These are phyloP conservation scores for Leishmania arabica DNA, from an alignment of 208 protist species.

Conservation along the genomic window DNA sequence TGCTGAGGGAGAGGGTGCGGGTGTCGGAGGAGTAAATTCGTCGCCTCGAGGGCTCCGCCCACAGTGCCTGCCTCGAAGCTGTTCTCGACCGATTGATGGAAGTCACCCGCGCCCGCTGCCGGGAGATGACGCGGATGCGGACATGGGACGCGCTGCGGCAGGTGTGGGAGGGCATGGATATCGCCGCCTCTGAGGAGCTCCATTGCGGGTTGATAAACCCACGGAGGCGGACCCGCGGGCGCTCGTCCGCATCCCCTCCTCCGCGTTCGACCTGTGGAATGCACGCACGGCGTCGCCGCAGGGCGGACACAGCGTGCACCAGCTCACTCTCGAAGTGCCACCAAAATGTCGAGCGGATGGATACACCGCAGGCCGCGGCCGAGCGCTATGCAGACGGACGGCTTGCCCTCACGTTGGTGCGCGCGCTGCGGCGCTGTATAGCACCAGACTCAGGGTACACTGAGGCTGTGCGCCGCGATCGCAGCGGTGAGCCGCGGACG, in stretches of 20 bases:
- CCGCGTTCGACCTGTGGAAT: background rate
- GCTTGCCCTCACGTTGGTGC: constrained; percentile 38
- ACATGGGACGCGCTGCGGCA: background rate
- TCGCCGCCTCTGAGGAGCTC: background rate
- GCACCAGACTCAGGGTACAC: constrained; percentile 10
- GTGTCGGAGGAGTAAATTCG: background rate
- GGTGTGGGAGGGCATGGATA: background rate
- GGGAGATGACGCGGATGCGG: background rate
- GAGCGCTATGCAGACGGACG: constrained; percentile 25
- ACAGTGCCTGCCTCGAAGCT: background rate
- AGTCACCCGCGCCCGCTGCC: background rate
- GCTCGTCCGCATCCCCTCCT: background rate
- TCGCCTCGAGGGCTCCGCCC: background rate
- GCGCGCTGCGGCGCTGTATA: constrained; percentile 24
- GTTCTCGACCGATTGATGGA: background rate
- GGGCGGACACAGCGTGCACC: background rate
- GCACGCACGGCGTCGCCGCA: background rate
- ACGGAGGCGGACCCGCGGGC: background rate
- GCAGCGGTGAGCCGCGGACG: constrained; percentile 16
- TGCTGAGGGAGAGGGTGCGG: background rate
- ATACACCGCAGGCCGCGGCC: constrained; percentile 20
- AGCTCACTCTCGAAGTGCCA: background rate
- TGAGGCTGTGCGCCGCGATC: constrained; percentile 19
- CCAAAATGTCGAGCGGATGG: background rate
- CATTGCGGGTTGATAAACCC: background rate